These are phyloP conservation scores for Amylocarpus encephaloides DNA, from an alignment of 2,329 filamentous ascomycete genomes.

Conservation along the genomic window DNA sequence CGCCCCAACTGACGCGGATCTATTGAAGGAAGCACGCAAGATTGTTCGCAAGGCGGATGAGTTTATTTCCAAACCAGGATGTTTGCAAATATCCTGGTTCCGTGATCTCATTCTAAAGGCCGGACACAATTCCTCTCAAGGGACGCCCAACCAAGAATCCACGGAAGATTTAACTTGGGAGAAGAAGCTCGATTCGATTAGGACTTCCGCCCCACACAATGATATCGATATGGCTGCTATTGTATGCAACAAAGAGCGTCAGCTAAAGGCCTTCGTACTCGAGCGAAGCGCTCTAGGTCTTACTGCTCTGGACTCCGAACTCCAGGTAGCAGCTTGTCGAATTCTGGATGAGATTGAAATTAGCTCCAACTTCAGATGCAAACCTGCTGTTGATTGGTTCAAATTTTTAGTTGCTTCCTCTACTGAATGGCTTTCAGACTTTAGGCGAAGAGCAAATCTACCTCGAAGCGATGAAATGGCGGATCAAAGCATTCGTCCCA, in stretches of 20 bases:
- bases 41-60: slow-evolving; percentile 51
- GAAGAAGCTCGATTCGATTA: slow-evolving; percentile 12
- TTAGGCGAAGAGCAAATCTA: slow-evolving; percentile 50
- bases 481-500: slow-evolving; percentile 42
- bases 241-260: slow-evolving; percentile 21
- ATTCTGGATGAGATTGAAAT: slow-evolving; percentile 53
- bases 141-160: background rate
- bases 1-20: slow-evolving; percentile 44
- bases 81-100: slow-evolving; percentile 46
- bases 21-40: slow-evolving; percentile 53
- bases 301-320: slow-evolving; percentile 52
- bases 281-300: slow-evolving; percentile 40
- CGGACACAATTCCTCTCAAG: slow-evolving; percentile 26
- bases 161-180: slow-evolving; percentile 8
- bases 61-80: slow-evolving; percentile 33
- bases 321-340: slow-evolving; percentile 52
- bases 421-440: slow-evolving; percentile 48
- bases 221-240: slow-evolving; percentile 12
- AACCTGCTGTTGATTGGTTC: slow-evolving; percentile 44
- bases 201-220: slow-evolving; percentile 3
- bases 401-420: slow-evolving; percentile 45
- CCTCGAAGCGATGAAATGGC: slow-evolving; percentile 51
- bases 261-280: slow-evolving; percentile 22
- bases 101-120: slow-evolving; percentile 50
- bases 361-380: slow-evolving; percentile 22